These are phyloP conservation scores for Prunus kanzakura DNA, from an alignment of 306 rosid species.

Conservation along the genomic window DNA sequence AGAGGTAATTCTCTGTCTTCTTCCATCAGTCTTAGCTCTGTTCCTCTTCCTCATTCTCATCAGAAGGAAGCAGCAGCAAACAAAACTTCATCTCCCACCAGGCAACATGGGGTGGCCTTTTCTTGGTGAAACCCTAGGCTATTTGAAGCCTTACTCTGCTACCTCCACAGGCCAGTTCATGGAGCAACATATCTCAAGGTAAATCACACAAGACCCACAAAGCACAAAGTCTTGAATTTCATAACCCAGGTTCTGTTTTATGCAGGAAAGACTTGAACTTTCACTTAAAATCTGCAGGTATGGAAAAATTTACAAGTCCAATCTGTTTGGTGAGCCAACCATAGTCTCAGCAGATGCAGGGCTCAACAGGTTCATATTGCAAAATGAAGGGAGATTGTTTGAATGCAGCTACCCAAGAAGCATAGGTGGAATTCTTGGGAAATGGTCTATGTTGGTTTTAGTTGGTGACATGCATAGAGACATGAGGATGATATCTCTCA, in stretches of 20 bases:
- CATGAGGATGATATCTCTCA: slow-evolving; percentile 81
- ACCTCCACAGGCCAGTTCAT: slow-evolving; percentile 73
- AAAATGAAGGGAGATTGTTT: slow-evolving; percentile 88
- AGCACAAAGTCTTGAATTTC: neutral
- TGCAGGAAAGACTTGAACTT: neutral
- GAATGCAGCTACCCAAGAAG: slow-evolving; percentile 95
- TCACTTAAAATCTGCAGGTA: slow-evolving; percentile 42
- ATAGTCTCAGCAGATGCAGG: slow-evolving; percentile 96
- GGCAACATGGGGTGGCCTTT: slow-evolving; percentile 97
- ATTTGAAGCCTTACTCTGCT: slow-evolving; percentile 80
- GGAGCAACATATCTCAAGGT: slow-evolving; percentile 86
- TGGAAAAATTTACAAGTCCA: slow-evolving; percentile 87
- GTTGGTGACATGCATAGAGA: slow-evolving; percentile 99
- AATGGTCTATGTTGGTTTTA: slow-evolving; percentile 98
- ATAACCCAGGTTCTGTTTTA: slow-evolving; percentile 9
- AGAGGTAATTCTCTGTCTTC: slow-evolving; percentile 42
- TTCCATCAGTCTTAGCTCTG: slow-evolving; percentile 55
- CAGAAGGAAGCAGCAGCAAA: slow-evolving; percentile 42
- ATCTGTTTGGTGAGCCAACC: slow-evolving; percentile 79
- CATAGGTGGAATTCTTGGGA: slow-evolving; percentile 94
- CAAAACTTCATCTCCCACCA: slow-evolving; percentile 71
- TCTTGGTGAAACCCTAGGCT: slow-evolving; percentile 76
- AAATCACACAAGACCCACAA: neutral
- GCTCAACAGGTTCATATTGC: slow-evolving; percentile 77
- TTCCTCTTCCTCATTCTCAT: slow-evolving; percentile 52